These are phyloP conservation scores for Pythium grandisporangium DNA, from an alignment of 352 stramenopile genomes.

Conservation along the genomic window DNA sequence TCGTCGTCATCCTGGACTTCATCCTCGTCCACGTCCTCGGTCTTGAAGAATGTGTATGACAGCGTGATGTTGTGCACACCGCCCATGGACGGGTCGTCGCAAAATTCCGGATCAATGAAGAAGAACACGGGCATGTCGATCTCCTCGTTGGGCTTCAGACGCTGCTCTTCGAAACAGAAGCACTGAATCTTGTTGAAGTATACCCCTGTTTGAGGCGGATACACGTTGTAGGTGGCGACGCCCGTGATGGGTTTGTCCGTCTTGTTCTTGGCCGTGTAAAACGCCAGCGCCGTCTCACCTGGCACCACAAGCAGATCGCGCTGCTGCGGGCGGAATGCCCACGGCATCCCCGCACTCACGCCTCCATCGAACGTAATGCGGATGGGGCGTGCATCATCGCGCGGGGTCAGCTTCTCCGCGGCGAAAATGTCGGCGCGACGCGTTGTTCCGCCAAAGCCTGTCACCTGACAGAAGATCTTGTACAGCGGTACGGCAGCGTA, in stretches of 20 bases:
- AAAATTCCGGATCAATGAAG: constrained; percentile 99
- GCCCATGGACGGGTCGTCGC: constrained; percentile 95
- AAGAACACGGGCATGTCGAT: constrained; percentile 99
- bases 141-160: constrained; percentile 94
- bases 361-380: constrained; percentile 96
- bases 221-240: constrained; percentile 99
- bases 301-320: constrained; percentile 90
- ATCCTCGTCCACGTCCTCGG: constrained; percentile 89
- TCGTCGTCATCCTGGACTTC: constrained; percentile 72
- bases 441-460: constrained; percentile 94
- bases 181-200: constrained; percentile 99
- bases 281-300: constrained; percentile 97
- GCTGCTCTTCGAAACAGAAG: constrained; percentile 99
- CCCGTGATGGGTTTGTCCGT: constrained; percentile 96
- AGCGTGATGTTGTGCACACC: constrained; percentile 97
- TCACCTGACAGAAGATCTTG: constrained; percentile 99
- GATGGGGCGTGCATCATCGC: constrained; percentile 89
- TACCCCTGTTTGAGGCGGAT: constrained; percentile 92
- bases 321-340: constrained; percentile 95
- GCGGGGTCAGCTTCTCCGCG: constrained; percentile 83
- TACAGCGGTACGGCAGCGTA: constrained; percentile 98
- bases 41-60: constrained; percentile 98
- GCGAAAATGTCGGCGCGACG: constrained; percentile 69
- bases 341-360: constrained; percentile 93
- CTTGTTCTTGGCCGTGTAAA: constrained; percentile 98